A percentile compares a stretch with the other conserved stretches of the same genome.
Conservation (phyloP, 2,329 filamentous ascomycete genomes). For the Neonectria hederae region DNA sequence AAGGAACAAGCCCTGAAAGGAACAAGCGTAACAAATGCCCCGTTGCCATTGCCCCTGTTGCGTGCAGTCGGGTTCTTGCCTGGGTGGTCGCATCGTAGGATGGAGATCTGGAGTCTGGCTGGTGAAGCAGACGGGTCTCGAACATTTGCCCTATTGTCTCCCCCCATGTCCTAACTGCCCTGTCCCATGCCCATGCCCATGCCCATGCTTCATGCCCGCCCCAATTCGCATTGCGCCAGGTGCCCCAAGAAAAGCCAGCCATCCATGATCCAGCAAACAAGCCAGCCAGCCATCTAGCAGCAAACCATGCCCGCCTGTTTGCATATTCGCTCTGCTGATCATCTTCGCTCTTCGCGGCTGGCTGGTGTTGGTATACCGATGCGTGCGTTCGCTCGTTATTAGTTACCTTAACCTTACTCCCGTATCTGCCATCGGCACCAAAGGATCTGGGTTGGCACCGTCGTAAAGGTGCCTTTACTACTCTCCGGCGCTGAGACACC, state of each 20-base stretch:
- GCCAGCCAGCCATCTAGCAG: background rate
- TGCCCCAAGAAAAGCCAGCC: conserved; percentile 1
- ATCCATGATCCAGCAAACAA: no score
- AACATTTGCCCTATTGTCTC: conserved; percentile 26
- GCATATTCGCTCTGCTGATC: conserved; percentile 6
- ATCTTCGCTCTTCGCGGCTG: conserved; percentile 19
- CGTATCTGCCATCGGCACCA: background rate
- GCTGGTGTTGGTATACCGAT: conserved; percentile 1
- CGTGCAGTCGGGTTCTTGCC: conserved; percentile 24
- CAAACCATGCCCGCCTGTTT: background rate
- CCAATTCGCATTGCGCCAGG: conserved; percentile 9
- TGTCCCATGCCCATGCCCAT: background rate
- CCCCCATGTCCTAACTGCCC: background rate
- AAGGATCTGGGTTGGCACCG: conserved; percentile 16
- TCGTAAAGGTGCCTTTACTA: background rate
- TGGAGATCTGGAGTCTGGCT: conserved; percentile 31
- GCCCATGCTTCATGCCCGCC: background rate
- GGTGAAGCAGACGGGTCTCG: conserved; percentile 30
- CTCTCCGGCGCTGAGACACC: background rate
- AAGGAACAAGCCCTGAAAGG: no score
- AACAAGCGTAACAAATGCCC: no score
- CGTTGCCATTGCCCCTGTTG: background rate
- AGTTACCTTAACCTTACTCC: conserved; percentile 25
- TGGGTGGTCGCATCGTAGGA: conserved; percentile 17
- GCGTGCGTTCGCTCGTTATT: conserved; percentile 6